phyloP scores from a whole-genome alignment of 352 stramenopile species.

The Pilasporangium apinafurcum region DNA sequence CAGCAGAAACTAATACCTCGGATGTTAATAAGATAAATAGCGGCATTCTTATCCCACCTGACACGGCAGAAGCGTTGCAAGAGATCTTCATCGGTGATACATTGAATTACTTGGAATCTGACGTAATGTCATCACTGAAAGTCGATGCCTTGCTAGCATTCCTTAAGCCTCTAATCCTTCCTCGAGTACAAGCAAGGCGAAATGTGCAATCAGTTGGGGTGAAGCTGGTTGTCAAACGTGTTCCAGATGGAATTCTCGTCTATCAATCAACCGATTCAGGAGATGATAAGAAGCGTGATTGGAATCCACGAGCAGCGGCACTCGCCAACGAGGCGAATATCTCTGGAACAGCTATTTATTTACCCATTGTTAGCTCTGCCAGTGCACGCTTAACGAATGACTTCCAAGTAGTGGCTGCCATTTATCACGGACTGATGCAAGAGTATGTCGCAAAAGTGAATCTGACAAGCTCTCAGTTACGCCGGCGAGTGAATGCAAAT shows the following conservation, averaged over 20 bases:
- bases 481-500: conserved; percentile 5
- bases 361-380: conserved; percentile 1
- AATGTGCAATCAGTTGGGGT: too few relatives aligned
- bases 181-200: background rate
- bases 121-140: too few relatives aligned
- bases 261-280: conserved; percentile 4
- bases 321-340: conserved; percentile 11
- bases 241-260: conserved; percentile 12
- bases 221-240: conserved; percentile 5
- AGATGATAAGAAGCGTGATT: background rate
- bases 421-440: too few relatives aligned
- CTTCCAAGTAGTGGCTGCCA: too few relatives aligned
- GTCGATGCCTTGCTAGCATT: conserved; percentile 1
- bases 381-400: too few relatives aligned
- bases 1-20: background rate
- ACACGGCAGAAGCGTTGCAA: conserved; percentile 13
- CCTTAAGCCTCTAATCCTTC: background rate
- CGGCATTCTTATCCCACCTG: conserved; percentile 22
- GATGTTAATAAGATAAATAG: conserved; percentile 3
- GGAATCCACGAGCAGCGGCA: conserved; percentile 21
- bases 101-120: background rate
- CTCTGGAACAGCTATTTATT: conserved; percentile 15
- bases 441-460: too few relatives aligned
- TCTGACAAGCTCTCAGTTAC: too few relatives aligned
- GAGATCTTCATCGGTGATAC: conserved; percentile 22